These are phyloP conservation scores for Carex pumila DNA, from an alignment of 176 grass and related monocot species.

Conservation along the genomic window DNA sequence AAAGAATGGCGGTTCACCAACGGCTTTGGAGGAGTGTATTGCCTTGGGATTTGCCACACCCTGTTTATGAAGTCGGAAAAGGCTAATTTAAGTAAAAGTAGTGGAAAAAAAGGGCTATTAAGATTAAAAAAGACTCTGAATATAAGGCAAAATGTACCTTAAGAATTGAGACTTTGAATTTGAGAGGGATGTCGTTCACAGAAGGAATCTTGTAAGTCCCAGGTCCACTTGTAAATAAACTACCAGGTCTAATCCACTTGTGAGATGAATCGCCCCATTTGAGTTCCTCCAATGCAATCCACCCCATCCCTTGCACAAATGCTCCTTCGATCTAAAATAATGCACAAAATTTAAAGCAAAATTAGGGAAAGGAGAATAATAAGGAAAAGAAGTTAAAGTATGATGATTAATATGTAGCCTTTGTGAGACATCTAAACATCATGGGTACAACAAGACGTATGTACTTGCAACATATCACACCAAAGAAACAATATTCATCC, in stretches of 20 bases:
- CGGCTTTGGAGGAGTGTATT: slow-evolving; percentile 91
- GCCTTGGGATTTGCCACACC: slow-evolving; percentile 62
- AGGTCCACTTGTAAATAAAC: slow-evolving; percentile 81
- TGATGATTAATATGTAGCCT: neutral
- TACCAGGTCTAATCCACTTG: slow-evolving; percentile 82
- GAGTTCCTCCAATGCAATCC: slow-evolving; percentile 84
- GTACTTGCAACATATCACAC: neutral
- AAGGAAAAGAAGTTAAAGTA: neutral
- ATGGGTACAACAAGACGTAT: neutral
- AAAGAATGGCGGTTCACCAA: slow-evolving; percentile 93
- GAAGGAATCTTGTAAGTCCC: slow-evolving; percentile 94
- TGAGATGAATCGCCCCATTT: slow-evolving; percentile 95
- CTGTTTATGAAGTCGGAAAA: slow-evolving; percentile 23
- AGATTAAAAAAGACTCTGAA: neutral
- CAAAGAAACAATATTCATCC: neutral
- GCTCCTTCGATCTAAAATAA: slow-evolving; percentile 90
- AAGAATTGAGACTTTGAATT: slow-evolving; percentile 81
- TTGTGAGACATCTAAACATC: neutral
- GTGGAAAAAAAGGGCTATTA: neutral
- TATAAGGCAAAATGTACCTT: slow-evolving; percentile 40
- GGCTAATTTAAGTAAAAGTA: neutral
- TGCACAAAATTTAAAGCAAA: neutral
- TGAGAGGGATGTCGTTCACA: slow-evolving; percentile 87
- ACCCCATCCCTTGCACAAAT: slow-evolving; percentile 94
- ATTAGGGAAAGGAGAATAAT: neutral